A percentile compares a stretch with the other conserved stretches of the same genome.
Evolutionary conservation across 2,329 filamentous ascomycete genomes (phyloP).

Genomic region (Cercospora nicotianae): DNA sequence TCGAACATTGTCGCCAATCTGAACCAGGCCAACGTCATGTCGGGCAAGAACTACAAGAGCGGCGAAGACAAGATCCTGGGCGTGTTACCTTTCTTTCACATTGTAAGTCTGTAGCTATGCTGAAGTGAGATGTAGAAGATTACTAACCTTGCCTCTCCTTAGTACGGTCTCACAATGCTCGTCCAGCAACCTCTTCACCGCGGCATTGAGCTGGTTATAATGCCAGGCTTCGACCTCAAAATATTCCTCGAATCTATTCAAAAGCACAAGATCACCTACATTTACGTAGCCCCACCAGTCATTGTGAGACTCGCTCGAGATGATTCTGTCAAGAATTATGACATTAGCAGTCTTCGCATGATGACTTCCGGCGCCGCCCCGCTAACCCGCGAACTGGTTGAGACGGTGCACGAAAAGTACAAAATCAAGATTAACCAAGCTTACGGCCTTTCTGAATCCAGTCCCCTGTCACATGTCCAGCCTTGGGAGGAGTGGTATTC

Average conservation of each 20-base stretch:
- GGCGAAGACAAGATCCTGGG: slow-evolving; percentile 70
- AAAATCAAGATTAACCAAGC: slow-evolving; percentile 84
- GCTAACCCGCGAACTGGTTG: slow-evolving; percentile 74
- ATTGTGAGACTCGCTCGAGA: slow-evolving; percentile 77
- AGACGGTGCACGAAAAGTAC: slow-evolving; percentile 70
- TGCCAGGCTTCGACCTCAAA: slow-evolving; percentile 78
- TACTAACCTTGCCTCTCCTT: no score
- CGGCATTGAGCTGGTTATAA: slow-evolving; percentile 67
- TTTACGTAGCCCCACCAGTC: slow-evolving; percentile 81
- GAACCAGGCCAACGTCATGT: slow-evolving; percentile 55
- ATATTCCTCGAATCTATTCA: slow-evolving; percentile 76
- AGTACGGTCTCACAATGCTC: slow-evolving; percentile 72
- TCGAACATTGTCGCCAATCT: slow-evolving; percentile 76
- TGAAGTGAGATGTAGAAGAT: no score
- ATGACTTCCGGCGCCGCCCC: slow-evolving; percentile 89
- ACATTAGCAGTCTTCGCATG: slow-evolving; percentile 77
- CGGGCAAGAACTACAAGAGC: slow-evolving; percentile 44
- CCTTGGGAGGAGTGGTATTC: slow-evolving; percentile 73
- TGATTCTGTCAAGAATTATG: slow-evolving; percentile 73
- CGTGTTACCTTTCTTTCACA: slow-evolving; percentile 86
- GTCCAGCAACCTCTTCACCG: slow-evolving; percentile 67
- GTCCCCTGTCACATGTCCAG: slow-evolving; percentile 41
- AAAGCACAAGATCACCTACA: slow-evolving; percentile 70
- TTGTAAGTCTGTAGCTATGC: slow-evolving; percentile 40
- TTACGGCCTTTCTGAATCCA: slow-evolving; percentile 74